phyloP scores from a whole-genome alignment of 129 eudicot species.

The Pittosporum tobira region DNA sequence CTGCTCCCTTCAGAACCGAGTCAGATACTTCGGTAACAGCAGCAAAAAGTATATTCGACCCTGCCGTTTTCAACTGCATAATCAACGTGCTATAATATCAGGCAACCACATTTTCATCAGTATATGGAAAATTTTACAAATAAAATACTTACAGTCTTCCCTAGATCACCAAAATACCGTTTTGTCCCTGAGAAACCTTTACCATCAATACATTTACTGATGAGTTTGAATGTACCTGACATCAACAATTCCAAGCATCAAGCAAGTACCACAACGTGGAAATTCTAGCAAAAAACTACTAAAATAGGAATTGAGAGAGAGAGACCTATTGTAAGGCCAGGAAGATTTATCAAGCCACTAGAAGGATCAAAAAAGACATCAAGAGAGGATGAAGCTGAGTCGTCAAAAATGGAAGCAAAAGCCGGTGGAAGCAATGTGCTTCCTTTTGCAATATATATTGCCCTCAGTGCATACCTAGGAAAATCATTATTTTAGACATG shows the following conservation, averaged over 20 bases:
- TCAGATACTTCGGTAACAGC: slow-evolving; percentile 90
- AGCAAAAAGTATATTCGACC: slow-evolving; percentile 84
- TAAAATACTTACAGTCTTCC: slow-evolving; percentile 72
- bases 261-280: slow-evolving; percentile 2
- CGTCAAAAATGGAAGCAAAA: slow-evolving; percentile 92
- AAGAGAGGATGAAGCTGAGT: slow-evolving; percentile 88
- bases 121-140: not conserved
- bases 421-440: slow-evolving; percentile 94
- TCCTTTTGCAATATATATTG: slow-evolving; percentile 92
- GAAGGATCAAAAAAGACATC: slow-evolving; percentile 99
- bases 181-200: slow-evolving; percentile 94
- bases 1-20: slow-evolving; percentile 92
- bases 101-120: slow-evolving; percentile 6
- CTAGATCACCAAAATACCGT: slow-evolving; percentile 93
- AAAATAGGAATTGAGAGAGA: no score
- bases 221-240: slow-evolving; percentile 84
- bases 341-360: slow-evolving; percentile 65
- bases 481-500: slow-evolving; percentile 1
- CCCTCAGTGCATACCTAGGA: slow-evolving; percentile 88
- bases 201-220: slow-evolving; percentile 75
- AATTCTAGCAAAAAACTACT: no score
- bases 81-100: slow-evolving; percentile 13
- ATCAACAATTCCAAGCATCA: slow-evolving; percentile 3
- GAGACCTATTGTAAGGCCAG: slow-evolving; percentile 84
- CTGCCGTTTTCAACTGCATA: slow-evolving; percentile 77